Conservation (phyloP, 805 yeast genomes). For the Barnettozyma salicaria region DNA sequence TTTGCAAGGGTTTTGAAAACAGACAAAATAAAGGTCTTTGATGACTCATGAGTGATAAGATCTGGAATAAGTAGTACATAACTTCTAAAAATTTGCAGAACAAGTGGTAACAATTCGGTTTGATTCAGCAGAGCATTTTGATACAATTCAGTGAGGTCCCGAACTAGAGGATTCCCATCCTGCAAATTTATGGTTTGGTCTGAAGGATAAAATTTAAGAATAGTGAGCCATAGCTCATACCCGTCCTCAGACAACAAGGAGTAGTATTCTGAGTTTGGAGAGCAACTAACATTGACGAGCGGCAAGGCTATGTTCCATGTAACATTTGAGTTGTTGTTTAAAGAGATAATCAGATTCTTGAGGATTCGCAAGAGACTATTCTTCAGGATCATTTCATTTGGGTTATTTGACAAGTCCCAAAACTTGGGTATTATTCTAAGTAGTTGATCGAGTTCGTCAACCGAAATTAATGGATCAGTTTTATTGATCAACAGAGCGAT, state of each 20-base stretch:
- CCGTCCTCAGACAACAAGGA: constrained; percentile 77
- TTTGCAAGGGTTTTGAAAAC: constrained; percentile 45
- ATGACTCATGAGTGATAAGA: constrained; percentile 30
- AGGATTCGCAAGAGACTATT: constrained; percentile 50
- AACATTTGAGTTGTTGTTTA: constrained; percentile 45
- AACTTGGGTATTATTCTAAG: constrained; percentile 58
- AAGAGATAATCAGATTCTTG: constrained; percentile 48
- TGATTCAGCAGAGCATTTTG: constrained; percentile 57
- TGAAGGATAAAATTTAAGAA: constrained; percentile 56
- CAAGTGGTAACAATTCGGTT: constrained; percentile 67
- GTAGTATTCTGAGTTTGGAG: constrained; percentile 49
- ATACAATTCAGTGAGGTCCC: constrained; percentile 30
- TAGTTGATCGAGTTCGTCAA: constrained; percentile 44
- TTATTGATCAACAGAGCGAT: constrained; percentile 56
- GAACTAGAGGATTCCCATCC: constrained; percentile 14
- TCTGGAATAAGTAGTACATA: constrained; percentile 48
- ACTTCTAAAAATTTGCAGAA: constrained; percentile 56
- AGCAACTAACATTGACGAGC: constrained; percentile 54
- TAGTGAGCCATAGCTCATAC: constrained; percentile 71
- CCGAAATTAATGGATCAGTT: constrained; percentile 57
- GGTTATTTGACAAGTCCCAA: constrained; percentile 58
- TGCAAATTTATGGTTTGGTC: constrained; percentile 11
- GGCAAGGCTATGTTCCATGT: constrained; percentile 58
- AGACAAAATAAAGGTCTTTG: constrained; percentile 30
- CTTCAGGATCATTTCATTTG: constrained; percentile 42